Percentiles rank a stretch among this genome's conserved stretches.
Conservation (phyloP, 1,284 basidiomycete species). For the Ustilago bromivora region DNA sequence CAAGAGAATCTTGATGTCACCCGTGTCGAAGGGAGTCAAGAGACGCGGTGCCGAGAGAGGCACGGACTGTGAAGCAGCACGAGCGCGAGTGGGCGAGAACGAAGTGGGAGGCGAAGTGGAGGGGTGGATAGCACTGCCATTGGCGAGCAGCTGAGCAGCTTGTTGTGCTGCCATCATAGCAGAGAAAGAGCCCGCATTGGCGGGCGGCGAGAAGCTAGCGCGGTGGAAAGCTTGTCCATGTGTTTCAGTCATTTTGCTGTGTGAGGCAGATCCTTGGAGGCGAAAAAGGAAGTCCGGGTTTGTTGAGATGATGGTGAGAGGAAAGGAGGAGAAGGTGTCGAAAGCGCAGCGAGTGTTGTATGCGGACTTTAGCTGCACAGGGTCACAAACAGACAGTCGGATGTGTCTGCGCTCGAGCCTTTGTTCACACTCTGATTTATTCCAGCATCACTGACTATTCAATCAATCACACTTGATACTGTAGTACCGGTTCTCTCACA, state of each 20-base stretch:
- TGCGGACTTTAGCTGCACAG: background rate
- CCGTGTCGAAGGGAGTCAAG: slow-evolving; percentile 65
- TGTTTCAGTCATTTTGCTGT: slow-evolving; percentile 35
- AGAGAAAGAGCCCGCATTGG: slow-evolving; percentile 56
- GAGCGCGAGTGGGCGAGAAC: slow-evolving; percentile 45
- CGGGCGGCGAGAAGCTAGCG: slow-evolving; percentile 62
- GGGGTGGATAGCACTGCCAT: slow-evolving; percentile 35
- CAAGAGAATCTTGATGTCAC: slow-evolving; percentile 76
- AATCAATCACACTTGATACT: background rate
- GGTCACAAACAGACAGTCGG: background rate
- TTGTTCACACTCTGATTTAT: background rate
- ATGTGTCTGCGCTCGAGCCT: slow-evolving; percentile 25
- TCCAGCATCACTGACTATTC: background rate
- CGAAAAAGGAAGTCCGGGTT: slow-evolving; percentile 12
- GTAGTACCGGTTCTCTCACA: slow-evolving; percentile 4
- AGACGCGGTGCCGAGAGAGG: slow-evolving; percentile 55
- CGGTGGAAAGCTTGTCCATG: slow-evolving; percentile 62
- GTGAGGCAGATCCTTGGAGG: background rate
- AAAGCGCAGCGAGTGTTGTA: slow-evolving; percentile 1
- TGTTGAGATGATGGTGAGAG: slow-evolving; percentile 9
- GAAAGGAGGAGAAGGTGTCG: background rate
- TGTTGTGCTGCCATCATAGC: slow-evolving; percentile 63
- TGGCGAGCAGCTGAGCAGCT: slow-evolving; percentile 41
- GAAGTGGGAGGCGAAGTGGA: slow-evolving; percentile 46
- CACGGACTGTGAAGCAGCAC: slow-evolving; percentile 47